Evolutionary conservation across 306 rosid species (phyloP).

Genomic region (Cucurbita argyrosperma): DNA sequence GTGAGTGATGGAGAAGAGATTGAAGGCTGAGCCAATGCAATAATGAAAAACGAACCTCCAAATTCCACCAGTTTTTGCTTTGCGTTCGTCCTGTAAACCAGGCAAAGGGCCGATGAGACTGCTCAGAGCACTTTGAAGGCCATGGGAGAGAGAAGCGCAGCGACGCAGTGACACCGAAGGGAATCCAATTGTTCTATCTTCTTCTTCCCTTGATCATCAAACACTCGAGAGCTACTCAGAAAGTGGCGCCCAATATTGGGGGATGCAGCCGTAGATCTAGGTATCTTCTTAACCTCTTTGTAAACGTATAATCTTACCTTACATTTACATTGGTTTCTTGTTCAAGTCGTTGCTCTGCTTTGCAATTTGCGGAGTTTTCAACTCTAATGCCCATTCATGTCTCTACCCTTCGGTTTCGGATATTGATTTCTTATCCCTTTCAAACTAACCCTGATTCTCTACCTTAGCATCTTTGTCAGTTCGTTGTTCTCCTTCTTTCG

Average conservation of each 20-base stretch:
- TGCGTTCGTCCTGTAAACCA: background rate
- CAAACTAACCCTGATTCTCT: background rate
- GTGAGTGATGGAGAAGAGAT: slow-evolving; percentile 4
- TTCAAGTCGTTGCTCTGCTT: background rate
- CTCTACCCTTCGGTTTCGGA: no score
- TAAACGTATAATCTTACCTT: background rate
- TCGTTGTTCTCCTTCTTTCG: background rate
- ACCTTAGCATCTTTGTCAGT: background rate
- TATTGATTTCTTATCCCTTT: no score
- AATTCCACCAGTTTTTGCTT: background rate
- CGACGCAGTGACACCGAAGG: background rate
- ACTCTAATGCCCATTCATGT: no score
- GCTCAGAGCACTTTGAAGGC: background rate
- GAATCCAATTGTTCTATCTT: background rate
- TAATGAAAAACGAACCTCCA: background rate
- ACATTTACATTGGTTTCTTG: background rate
- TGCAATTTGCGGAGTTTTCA: background rate
- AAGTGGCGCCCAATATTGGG: background rate
- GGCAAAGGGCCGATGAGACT: background rate
- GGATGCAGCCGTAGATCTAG: background rate
- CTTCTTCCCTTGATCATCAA: background rate
- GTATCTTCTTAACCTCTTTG: background rate
- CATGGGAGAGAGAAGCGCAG: background rate
- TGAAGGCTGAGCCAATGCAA: background rate
- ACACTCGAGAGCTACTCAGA: background rate